A percentile compares a stretch with the other conserved stretches of the same genome.
phyloP scores from a whole-genome alignment of 495 filamentous ascomycete genomes.

The Penicillium bovifimosum region DNA sequence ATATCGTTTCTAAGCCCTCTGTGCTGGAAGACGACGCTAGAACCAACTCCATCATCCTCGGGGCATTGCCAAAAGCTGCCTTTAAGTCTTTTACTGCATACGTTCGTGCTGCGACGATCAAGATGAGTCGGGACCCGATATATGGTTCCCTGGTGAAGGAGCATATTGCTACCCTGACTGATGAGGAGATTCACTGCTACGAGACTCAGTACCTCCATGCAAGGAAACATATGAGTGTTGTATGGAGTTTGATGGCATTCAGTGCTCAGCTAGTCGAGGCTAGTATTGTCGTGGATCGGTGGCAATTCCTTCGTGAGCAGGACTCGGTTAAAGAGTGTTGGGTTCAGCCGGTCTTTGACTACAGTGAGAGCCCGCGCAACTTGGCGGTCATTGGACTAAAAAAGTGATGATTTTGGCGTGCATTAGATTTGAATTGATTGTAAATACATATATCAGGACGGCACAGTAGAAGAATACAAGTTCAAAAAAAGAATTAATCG shows the following conservation, averaged over 20 bases:
- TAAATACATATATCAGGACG: no score
- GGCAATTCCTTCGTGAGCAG: conserved; percentile 82
- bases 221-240: conserved; percentile 75
- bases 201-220: conserved; percentile 53
- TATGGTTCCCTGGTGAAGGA: conserved; percentile 51
- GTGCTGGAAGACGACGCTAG: conserved; percentile 24
- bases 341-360: conserved; percentile 92
- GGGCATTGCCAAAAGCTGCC: conserved; percentile 71
- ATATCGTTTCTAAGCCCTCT: conserved; percentile 57
- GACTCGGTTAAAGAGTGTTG: conserved; percentile 61
- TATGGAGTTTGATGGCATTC: conserved; percentile 95
- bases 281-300: conserved; percentile 85
- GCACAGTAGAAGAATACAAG: no score
- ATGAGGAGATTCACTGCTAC: conserved; percentile 69
- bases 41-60: conserved; percentile 61
- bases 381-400: conserved; percentile 86
- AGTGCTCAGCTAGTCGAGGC: conserved; percentile 83
- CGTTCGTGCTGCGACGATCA: conserved; percentile 69
- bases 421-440: no score
- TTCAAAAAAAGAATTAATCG: no score
- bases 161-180: conserved; percentile 58
- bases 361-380: conserved; percentile 77
- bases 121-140: conserved; percentile 56
- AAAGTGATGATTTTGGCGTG: conserved; percentile 32
- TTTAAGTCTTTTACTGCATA: conserved; percentile 75